phyloP scores from a whole-genome alignment of 352 stramenopile genomes.

The Globisporangium spinosum region DNA sequence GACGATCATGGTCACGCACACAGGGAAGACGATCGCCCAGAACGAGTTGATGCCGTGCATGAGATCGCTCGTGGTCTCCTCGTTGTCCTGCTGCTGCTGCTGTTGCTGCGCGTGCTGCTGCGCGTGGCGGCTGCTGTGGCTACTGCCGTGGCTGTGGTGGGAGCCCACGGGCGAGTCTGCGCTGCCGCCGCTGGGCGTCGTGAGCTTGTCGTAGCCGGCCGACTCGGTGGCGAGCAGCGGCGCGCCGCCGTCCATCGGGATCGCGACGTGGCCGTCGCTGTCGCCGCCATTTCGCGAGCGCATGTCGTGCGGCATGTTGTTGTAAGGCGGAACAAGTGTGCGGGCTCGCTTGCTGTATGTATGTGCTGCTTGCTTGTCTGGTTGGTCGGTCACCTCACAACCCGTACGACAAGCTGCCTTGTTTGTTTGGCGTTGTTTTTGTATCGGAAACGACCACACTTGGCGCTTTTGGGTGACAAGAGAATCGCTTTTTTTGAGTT shows the following conservation, averaged over 20 bases:
- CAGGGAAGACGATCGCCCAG: conserved; percentile 79
- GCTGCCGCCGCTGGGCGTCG: conserved; percentile 37
- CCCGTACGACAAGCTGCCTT: neutral
- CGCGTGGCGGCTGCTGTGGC: conserved; percentile 11
- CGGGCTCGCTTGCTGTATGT: neutral
- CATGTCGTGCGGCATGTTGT: conserved; percentile 14
- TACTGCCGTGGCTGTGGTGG: conserved; percentile 12
- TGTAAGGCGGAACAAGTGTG: neutral
- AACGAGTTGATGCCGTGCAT: conserved; percentile 89
- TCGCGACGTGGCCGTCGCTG: conserved; percentile 19
- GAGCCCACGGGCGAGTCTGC: conserved; percentile 12
- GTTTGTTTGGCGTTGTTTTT: neutral
- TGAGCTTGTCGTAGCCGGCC: conserved; percentile 56
- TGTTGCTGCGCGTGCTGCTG: conserved; percentile 18
- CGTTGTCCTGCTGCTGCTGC: conserved; percentile 20
- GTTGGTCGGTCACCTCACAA: neutral
- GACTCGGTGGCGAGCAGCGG: conserved; percentile 23
- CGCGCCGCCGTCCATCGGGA: conserved; percentile 35
- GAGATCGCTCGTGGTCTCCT: conserved; percentile 55
- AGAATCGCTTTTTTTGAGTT: neutral
- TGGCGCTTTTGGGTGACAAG: neutral
- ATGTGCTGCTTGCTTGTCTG: neutral
- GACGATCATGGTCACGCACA: conserved; percentile 80
- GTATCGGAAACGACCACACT: neutral
- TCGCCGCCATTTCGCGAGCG: conserved; percentile 11